Evolutionary conservation across 1,139 yeast species (phyloP), one percentile per base, ranked within the genome.

Genomic region (Trichomonascaceae sp.): DNA sequence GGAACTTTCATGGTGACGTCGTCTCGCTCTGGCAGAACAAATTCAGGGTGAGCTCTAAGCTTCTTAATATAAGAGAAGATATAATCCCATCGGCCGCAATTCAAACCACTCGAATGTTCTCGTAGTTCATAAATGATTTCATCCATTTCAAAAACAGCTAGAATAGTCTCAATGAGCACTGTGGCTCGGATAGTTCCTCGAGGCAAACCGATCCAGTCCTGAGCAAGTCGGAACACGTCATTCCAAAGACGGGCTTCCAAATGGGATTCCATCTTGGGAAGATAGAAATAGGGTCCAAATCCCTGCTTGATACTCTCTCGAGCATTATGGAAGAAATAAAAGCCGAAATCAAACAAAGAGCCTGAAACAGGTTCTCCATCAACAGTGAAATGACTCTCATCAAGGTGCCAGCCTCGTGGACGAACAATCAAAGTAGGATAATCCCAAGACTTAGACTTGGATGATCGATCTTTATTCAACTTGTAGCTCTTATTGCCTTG

Each of bases 361-460:
- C 89, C 95, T 51, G 84, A 74, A 53, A 85, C 81, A 54, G 88
- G 85, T 71, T 83, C 84, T 52, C 90, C 91, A 65, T 86, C 93
- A 60, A 86, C 84, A 51, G 77, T 65, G 57, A 86, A 79, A 69
- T 86, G 93, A 70, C 79, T 81, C 71, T 86, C 95, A 50, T 77
- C 81, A 70, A 86, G 77, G 70, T 86, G 95, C 95, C 95, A 86
- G 55, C 95, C 95, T 71, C 95, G 81, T 60, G 95, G 93, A 68
- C 95, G 81, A 58, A 85, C 89, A 72, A 86, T 83, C 70, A 86
- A 76, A 50, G 93, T 85, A 57, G 93, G 93, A 56, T 83, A 56
- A 22, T 57, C 60, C 58, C 63, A 70, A 39, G 45, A 44, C 81
- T 77, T 60, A 74, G 75, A 62, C 58, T 56, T 57, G 57, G 60